Conservation (phyloP, 176 grass and related monocot genomes). For the Tuctoria greenei region DNA sequence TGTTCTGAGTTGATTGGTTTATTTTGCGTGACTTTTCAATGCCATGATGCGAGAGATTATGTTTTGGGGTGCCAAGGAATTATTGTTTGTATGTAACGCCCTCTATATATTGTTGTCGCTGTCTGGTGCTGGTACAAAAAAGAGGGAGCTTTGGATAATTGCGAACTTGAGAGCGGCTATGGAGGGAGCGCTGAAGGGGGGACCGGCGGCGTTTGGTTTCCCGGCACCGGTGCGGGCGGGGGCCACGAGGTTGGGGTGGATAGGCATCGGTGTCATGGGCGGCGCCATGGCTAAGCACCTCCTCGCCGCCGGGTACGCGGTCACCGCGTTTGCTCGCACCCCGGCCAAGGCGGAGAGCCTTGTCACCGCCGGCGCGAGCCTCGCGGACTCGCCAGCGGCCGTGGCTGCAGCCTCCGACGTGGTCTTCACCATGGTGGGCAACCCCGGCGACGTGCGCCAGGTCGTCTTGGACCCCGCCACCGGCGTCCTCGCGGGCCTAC, state of each 20-base stretch:
- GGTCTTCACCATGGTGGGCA: slow-evolving; percentile 81
- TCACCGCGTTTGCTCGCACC: slow-evolving; percentile 63
- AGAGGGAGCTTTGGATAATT: slow-evolving; percentile 24
- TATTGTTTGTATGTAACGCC: background rate
- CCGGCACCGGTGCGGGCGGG: slow-evolving; percentile 45
- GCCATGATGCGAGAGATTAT: slow-evolving; percentile 15
- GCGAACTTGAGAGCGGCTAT: slow-evolving; percentile 1
- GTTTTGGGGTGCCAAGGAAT: background rate
- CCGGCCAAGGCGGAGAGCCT: slow-evolving; percentile 59
- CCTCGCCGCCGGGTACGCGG: slow-evolving; percentile 52
- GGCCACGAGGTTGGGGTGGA: slow-evolving; percentile 66
- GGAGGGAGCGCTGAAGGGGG: background rate
- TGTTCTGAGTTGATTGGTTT: background rate
- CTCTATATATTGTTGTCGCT: background rate
- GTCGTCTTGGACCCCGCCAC: slow-evolving; percentile 49
- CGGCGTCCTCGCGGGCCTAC: slow-evolving; percentile 46
- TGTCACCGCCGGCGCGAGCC: slow-evolving; percentile 37
- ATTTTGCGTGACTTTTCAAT: background rate
- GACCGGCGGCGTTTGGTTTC: slow-evolving; percentile 29
- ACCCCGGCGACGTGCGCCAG: slow-evolving; percentile 62
- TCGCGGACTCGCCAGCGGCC: slow-evolving; percentile 49
- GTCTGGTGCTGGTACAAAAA: background rate
- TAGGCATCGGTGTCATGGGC: slow-evolving; percentile 77
- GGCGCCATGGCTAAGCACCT: slow-evolving; percentile 69
- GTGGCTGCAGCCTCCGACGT: slow-evolving; percentile 56